phyloP scores from a whole-genome alignment of 2,329 filamentous ascomycete genomes.

The Fusarium incarnatum region DNA sequence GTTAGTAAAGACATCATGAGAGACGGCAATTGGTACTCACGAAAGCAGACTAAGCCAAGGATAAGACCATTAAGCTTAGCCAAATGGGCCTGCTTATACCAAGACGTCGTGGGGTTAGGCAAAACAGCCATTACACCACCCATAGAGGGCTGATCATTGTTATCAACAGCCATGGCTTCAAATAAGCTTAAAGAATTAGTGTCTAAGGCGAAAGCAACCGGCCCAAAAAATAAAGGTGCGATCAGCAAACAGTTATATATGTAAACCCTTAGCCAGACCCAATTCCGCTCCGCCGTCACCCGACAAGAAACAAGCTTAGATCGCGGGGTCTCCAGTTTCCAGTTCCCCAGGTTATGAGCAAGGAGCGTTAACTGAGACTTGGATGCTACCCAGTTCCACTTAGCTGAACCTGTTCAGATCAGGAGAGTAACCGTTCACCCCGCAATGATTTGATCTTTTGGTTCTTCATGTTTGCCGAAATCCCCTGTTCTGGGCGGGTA shows the following conservation, averaged over 20 bases:
- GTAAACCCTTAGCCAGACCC: not conserved
- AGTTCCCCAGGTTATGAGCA: slow-evolving; percentile 10
- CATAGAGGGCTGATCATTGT: not conserved
- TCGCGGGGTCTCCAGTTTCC: slow-evolving; percentile 25
- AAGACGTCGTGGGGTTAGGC: slow-evolving; percentile 8
- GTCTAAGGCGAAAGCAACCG: not conserved
- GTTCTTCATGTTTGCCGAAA: slow-evolving; percentile 2
- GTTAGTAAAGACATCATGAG: not conserved
- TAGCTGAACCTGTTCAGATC: slow-evolving; percentile 1
- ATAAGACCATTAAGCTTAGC: slow-evolving; percentile 14
- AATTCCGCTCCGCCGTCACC: not conserved
- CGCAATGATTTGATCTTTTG: not conserved
- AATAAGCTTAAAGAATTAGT: not conserved
- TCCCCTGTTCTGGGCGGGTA: not conserved
- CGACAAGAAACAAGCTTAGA: not conserved
- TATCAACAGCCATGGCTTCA: not conserved
- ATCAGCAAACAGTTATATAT: not conserved
- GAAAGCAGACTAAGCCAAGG: slow-evolving; percentile 17
- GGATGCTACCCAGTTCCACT: slow-evolving; percentile 9
- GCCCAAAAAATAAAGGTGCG: not conserved
- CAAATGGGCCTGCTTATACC: slow-evolving; percentile 17
- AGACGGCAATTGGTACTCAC: not conserved
- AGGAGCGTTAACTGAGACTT: not conserved
- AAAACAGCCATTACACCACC: slow-evolving; percentile 2
- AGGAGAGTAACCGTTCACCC: not conserved